phyloP scores from a whole-genome alignment of 108 stramenopile species.

The Nannochloropsis salina region DNA sequence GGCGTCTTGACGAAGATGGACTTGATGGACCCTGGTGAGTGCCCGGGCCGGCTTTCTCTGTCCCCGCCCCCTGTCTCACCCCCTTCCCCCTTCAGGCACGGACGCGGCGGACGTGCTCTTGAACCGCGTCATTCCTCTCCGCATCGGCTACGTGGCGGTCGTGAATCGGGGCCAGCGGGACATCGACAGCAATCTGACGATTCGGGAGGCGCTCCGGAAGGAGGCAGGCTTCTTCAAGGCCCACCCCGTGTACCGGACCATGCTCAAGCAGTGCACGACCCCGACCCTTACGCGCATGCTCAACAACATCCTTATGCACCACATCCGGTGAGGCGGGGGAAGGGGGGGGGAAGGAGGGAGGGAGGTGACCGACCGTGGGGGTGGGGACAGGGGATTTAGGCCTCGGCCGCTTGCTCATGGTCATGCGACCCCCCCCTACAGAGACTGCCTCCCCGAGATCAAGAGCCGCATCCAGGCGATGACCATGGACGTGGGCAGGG shows the following conservation, averaged over 20 bases:
- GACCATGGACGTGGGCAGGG: conserved; percentile 42
- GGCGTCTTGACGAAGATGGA: conserved; percentile 97
- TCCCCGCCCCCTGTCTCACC: background rate
- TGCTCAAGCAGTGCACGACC: conserved; percentile 37
- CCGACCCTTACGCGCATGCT: conserved; percentile 38
- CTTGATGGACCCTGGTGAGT: conserved; percentile 88
- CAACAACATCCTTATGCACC: conserved; percentile 89
- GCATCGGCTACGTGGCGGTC: conserved; percentile 86
- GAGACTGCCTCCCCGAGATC: conserved; percentile 86
- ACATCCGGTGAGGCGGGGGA: conserved; percentile 66
- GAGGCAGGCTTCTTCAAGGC: conserved; percentile 81
- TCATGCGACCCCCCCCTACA: background rate
- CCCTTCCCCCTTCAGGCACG: conserved; percentile 49
- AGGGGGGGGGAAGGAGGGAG: background rate
- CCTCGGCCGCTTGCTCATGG: background rate
- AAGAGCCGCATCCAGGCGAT: conserved; percentile 69
- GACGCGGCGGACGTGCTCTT: conserved; percentile 80
- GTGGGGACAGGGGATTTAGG: too few relatives aligned
- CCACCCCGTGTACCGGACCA: conserved; percentile 74
- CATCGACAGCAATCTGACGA: conserved; percentile 73
- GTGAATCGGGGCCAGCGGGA: conserved; percentile 95
- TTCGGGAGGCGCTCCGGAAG: conserved; percentile 70
- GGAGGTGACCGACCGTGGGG: background rate
- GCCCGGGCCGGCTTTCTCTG: background rate
- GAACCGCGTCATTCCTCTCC: conserved; percentile 81